Evolutionary conservation across 78 protist species (phyloP).

Genomic region (Emiliania huxleyi): DNA sequence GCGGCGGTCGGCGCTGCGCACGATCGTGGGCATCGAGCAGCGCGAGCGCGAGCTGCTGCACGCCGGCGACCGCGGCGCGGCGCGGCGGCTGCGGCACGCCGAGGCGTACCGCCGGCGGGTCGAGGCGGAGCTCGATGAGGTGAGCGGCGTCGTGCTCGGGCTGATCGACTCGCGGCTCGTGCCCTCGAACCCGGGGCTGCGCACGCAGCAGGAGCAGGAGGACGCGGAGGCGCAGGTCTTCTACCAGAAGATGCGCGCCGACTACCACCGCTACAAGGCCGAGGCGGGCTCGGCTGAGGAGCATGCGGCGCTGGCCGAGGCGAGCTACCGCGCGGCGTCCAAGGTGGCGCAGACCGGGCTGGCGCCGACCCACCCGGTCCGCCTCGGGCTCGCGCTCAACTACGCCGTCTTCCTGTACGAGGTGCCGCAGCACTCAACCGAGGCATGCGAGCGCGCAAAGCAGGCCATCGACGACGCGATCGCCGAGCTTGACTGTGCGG

Average conservation of each 20-base stretch:
- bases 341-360: slow-evolving; percentile 58
- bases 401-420: slow-evolving; percentile 59
- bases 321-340: slow-evolving; percentile 89
- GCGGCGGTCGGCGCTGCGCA: slow-evolving; percentile 97
- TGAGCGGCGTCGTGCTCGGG: slow-evolving; percentile 80
- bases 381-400: slow-evolving; percentile 86
- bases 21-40: slow-evolving; percentile 84
- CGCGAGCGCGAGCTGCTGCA: neutral
- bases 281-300: slow-evolving; percentile 59
- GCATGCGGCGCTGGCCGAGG: slow-evolving; percentile 45
- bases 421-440: neutral
- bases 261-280: slow-evolving; percentile 92
- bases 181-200: neutral
- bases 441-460: neutral
- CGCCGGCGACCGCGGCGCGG: neutral
- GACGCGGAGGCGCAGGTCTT: slow-evolving; percentile 87
- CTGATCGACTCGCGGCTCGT: neutral
- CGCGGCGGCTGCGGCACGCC: neutral
- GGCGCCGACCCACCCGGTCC: slow-evolving; percentile 78
- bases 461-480: slow-evolving; percentile 56
- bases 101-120: neutral
- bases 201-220: slow-evolving; percentile 5
- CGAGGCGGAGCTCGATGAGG: slow-evolving; percentile 76
- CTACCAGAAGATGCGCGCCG: slow-evolving; percentile 73
- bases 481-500: slow-evolving; percentile 79